A percentile compares a stretch with the other conserved stretches of the same genome.
phyloP scores from a whole-genome alignment of 495 filamentous ascomycete genomes.

The Aspergillus ostianus region DNA sequence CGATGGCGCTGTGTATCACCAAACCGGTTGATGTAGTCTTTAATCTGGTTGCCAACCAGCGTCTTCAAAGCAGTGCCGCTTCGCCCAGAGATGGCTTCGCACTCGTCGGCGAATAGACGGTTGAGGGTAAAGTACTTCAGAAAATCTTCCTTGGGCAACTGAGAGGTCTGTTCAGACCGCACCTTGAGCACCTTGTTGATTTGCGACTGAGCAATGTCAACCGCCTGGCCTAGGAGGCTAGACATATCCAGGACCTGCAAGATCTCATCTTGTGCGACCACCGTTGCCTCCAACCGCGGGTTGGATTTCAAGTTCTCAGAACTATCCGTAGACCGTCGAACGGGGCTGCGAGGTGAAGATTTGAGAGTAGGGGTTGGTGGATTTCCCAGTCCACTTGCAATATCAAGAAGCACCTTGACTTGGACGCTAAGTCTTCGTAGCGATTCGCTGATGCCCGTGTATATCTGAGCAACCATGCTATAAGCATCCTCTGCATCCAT shows the following conservation, averaged over 20 bases:
- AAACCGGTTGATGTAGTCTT: slow-evolving; percentile 77
- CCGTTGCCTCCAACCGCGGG: slow-evolving; percentile 20
- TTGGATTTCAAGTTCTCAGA: slow-evolving; percentile 10
- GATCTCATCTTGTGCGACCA: slow-evolving; percentile 70
- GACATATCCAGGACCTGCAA: slow-evolving; percentile 85
- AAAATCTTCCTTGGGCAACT: slow-evolving; percentile 73
- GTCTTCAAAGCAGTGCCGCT: slow-evolving; percentile 81
- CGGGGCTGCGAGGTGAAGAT: slow-evolving; percentile 50
- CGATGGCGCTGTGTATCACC: slow-evolving; percentile 74
- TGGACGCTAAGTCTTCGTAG: slow-evolving; percentile 82
- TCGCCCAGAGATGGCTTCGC: slow-evolving; percentile 90
- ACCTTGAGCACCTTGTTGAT: slow-evolving; percentile 90
- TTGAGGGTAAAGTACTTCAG: slow-evolving; percentile 92
- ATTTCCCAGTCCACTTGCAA: slow-evolving; percentile 71
- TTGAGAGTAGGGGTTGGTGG: slow-evolving; percentile 30
- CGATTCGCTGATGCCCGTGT: slow-evolving; percentile 83
- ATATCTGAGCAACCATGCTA: slow-evolving; percentile 76
- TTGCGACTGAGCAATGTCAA: slow-evolving; percentile 89
- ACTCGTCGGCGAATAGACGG: slow-evolving; percentile 92
- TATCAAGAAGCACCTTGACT: slow-evolving; percentile 92
- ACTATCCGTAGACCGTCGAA: slow-evolving; percentile 29
- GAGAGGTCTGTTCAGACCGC: slow-evolving; percentile 77
- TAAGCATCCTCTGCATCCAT: slow-evolving; percentile 84
- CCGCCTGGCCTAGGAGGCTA: slow-evolving; percentile 88
- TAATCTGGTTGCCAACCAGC: slow-evolving; percentile 87